Conservation (phyloP, 2,329 filamentous ascomycete genomes). For the Tolypocladium capitatum region DNA sequence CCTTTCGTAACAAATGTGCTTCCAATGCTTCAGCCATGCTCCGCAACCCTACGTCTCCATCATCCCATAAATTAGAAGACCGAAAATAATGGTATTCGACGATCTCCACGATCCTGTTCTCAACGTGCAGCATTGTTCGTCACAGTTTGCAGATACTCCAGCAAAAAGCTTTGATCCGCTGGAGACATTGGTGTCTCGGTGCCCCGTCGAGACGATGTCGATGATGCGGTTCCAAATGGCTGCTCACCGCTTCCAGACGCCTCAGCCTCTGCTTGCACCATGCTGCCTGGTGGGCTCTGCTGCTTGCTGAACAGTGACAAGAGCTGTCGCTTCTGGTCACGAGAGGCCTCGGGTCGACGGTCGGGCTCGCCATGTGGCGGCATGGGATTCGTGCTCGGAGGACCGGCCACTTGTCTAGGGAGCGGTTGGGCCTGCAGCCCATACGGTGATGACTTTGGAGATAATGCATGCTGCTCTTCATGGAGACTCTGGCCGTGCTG, state of each 20-base stretch:
- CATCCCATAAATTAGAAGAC: neutral
- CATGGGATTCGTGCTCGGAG: conserved; percentile 1
- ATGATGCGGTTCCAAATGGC: conserved; percentile 2
- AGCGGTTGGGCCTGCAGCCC: conserved; percentile 8
- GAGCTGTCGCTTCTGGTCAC: conserved; percentile 23
- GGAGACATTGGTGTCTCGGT: conserved; percentile 48
- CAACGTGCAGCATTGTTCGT: conserved; percentile 25
- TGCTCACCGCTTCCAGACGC: conserved; percentile 23
- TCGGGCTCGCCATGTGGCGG: neutral
- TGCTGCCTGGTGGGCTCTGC: neutral
- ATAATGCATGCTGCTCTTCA: conserved; percentile 5
- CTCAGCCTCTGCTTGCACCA: conserved; percentile 2
- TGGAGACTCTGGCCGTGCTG: conserved; percentile 19
- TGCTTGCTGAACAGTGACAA: conserved; percentile 51
- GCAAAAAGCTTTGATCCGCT: conserved; percentile 61
- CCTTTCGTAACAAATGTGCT: neutral
- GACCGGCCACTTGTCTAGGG: conserved; percentile 7
- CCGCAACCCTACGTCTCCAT: neutral
- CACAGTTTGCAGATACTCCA: conserved; percentile 56
- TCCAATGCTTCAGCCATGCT: neutral
- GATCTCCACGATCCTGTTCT: conserved; percentile 2
- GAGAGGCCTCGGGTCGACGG: conserved; percentile 13
- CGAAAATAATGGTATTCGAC: no score
- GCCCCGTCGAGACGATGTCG: conserved; percentile 25
- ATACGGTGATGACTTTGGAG: conserved; percentile 11